Conservation (phyloP, 495 filamentous ascomycete species). For the Parmelia sp. region DNA sequence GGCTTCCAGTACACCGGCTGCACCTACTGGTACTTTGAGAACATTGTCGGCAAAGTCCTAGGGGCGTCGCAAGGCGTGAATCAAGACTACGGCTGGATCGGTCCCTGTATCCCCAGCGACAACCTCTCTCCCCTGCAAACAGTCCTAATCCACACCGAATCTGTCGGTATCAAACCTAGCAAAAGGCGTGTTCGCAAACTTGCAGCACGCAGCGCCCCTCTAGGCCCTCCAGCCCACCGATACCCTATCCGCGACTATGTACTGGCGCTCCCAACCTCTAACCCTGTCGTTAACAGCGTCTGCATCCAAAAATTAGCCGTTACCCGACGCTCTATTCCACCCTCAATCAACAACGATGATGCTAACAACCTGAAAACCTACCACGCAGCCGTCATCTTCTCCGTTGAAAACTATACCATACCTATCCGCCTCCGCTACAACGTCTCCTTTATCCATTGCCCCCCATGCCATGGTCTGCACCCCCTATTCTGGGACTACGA, state of each 20-base stretch:
- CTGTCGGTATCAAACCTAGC: conserved; percentile 25
- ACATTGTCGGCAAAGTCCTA: conserved; percentile 61
- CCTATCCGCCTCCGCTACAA: conserved; percentile 57
- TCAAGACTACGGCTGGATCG: conserved; percentile 51
- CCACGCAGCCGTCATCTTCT: conserved; percentile 61
- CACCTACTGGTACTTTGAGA: conserved; percentile 65
- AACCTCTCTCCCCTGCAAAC: conserved; percentile 59
- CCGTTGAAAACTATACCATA: conserved; percentile 57
- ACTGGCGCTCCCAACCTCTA: conserved; percentile 44
- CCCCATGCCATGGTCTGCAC: conserved; percentile 65
- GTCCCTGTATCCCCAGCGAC: conserved; percentile 54
- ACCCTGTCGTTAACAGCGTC: conserved; percentile 53
- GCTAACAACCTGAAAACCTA: conserved; percentile 41
- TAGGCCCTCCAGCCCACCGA: conserved; percentile 49
- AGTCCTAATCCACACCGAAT: conserved; percentile 51
- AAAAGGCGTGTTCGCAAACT: conserved; percentile 50
- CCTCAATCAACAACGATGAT: not conserved
- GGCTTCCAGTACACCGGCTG: conserved; percentile 65
- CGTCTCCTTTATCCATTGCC: conserved; percentile 59
- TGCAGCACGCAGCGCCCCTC: conserved; percentile 55
- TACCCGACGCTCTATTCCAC: conserved; percentile 16
- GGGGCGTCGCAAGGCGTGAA: conserved; percentile 34
- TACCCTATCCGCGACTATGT: conserved; percentile 60
- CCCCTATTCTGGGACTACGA: conserved; percentile 63
- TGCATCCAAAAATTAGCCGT: conserved; percentile 59